Evolutionary conservation across 345 rosid genomes (phyloP).

Genomic region (Psidium guajava): DNA sequence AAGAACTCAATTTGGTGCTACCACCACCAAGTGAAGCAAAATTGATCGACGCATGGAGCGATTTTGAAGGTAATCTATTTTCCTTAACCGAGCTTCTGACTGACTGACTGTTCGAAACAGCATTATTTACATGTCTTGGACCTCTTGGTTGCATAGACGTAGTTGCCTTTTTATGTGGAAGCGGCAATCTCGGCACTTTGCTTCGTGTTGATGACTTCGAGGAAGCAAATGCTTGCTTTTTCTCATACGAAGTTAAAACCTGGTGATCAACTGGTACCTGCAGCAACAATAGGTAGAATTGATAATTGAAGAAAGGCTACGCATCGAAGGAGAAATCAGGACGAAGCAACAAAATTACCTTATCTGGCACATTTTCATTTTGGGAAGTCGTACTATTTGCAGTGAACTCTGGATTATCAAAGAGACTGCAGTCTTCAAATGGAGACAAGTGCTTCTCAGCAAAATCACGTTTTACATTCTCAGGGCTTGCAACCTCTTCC

Average conservation of each 20-base stretch:
- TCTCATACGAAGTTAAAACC: slow-evolving; percentile 14
- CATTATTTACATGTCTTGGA: slow-evolving; percentile 14
- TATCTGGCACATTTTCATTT: slow-evolving; percentile 8
- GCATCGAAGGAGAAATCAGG: not conserved
- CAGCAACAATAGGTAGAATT: not conserved
- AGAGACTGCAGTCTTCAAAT: slow-evolving; percentile 12
- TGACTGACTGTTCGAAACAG: slow-evolving; percentile 1
- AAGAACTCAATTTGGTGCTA: slow-evolving; percentile 9
- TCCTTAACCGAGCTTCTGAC: slow-evolving; percentile 8
- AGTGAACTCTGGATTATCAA: slow-evolving; percentile 5
- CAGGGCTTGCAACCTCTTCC: slow-evolving; percentile 4
- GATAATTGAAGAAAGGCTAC: not conserved
- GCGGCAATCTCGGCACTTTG: slow-evolving; percentile 14
- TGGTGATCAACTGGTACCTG: slow-evolving; percentile 23
- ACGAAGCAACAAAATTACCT: slow-evolving; percentile 22
- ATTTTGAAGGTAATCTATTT: slow-evolving; percentile 26
- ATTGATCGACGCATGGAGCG: slow-evolving; percentile 37
- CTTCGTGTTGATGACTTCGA: slow-evolving; percentile 14
- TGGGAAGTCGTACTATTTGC: slow-evolving; percentile 7
- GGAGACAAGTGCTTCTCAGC: slow-evolving; percentile 2
- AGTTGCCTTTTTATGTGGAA: slow-evolving; percentile 15
- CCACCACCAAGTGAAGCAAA: slow-evolving; percentile 17
- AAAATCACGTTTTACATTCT: slow-evolving; percentile 3
- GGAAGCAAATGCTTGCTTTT: slow-evolving; percentile 23
- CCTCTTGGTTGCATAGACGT: slow-evolving; percentile 17